A percentile compares a stretch with the other conserved stretches of the same genome.
Conservation (phyloP, 2,329 filamentous ascomycete species). For the Talaromyces sp. region DNA sequence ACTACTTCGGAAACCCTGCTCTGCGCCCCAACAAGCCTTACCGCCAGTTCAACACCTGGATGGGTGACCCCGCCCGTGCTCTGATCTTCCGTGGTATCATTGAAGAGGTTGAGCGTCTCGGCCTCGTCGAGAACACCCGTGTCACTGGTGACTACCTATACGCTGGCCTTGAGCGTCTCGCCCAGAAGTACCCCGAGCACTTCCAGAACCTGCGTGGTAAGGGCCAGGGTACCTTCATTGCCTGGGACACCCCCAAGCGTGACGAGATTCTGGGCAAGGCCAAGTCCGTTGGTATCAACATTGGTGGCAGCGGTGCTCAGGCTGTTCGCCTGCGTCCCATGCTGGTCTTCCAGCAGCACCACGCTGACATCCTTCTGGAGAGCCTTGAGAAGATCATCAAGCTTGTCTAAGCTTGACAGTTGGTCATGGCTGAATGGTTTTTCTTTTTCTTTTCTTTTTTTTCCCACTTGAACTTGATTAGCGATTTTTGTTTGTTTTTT, state of each 20-base stretch:
- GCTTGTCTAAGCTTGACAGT: slow-evolving; percentile 33
- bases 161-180: slow-evolving; percentile 67
- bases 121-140: slow-evolving; percentile 79
- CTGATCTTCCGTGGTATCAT: slow-evolving; percentile 86
- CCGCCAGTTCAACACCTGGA: slow-evolving; percentile 97
- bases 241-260: slow-evolving; percentile 80
- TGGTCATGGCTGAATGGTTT: not conserved
- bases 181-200: slow-evolving; percentile 71
- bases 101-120: slow-evolving; percentile 67
- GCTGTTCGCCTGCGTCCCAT: slow-evolving; percentile 84
- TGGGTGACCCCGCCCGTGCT: slow-evolving; percentile 85
- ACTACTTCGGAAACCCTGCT: slow-evolving; percentile 81
- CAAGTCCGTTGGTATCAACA: slow-evolving; percentile 81
- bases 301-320: slow-evolving; percentile 75
- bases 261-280: slow-evolving; percentile 78
- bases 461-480: slow-evolving; percentile 19
- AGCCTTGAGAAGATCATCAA: slow-evolving; percentile 73
- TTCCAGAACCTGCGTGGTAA: slow-evolving; percentile 85
- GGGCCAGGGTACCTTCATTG: slow-evolving; percentile 88
- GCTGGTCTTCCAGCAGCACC: slow-evolving; percentile 89
- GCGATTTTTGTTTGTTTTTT: slow-evolving; percentile 18
- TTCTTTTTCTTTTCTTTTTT: slow-evolving; percentile 6
- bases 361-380: slow-evolving; percentile 62
- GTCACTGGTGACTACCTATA: slow-evolving; percentile 78
- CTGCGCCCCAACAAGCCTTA: slow-evolving; percentile 90